Conservation (phyloP, 768 basidiomycete species). For the Goffeauzyma gilvescens region DNA sequence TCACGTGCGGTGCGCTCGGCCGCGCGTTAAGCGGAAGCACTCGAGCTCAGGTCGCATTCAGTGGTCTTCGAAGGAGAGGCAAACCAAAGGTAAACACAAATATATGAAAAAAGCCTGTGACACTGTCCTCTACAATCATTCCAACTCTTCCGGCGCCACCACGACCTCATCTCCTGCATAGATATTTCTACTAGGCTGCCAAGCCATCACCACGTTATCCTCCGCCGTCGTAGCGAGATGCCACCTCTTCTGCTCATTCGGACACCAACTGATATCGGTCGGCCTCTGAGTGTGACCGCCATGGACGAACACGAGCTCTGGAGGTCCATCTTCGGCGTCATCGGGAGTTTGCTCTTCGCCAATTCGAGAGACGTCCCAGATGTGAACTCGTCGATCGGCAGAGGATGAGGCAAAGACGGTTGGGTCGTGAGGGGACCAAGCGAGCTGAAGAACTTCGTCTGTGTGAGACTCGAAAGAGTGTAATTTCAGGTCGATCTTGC, state of each 20-base stretch:
- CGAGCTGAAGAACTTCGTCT: slow-evolving; percentile 79
- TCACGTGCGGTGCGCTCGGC: too few relatives aligned
- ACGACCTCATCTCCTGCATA: slow-evolving; percentile 79
- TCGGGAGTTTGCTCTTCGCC: slow-evolving; percentile 94
- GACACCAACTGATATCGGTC: slow-evolving; percentile 92
- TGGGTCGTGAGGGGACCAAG: slow-evolving; percentile 86
- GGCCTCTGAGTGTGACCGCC: slow-evolving; percentile 57
- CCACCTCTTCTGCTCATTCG: slow-evolving; percentile 51
- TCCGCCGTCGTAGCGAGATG: slow-evolving; percentile 74
- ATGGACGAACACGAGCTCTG: slow-evolving; percentile 86
- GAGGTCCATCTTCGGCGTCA: slow-evolving; percentile 94
- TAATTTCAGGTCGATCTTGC: slow-evolving; percentile 46
- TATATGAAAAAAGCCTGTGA: too few relatives aligned
- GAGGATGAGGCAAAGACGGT: slow-evolving; percentile 90
- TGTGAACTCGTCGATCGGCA: slow-evolving; percentile 75
- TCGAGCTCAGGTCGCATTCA: too few relatives aligned
- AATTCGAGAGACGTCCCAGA: slow-evolving; percentile 84
- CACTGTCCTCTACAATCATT: too few relatives aligned
- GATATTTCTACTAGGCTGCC: slow-evolving; percentile 88
- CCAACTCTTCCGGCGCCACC: slow-evolving; percentile 67
- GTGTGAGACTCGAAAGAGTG: slow-evolving; percentile 85
- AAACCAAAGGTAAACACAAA: too few relatives aligned
- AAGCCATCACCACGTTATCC: slow-evolving; percentile 91
- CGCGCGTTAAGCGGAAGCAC: too few relatives aligned
- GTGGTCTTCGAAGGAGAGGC: too few relatives aligned